Conservation (phyloP, 768 basidiomycete genomes). For the Panaeolus cyanescens region DNA sequence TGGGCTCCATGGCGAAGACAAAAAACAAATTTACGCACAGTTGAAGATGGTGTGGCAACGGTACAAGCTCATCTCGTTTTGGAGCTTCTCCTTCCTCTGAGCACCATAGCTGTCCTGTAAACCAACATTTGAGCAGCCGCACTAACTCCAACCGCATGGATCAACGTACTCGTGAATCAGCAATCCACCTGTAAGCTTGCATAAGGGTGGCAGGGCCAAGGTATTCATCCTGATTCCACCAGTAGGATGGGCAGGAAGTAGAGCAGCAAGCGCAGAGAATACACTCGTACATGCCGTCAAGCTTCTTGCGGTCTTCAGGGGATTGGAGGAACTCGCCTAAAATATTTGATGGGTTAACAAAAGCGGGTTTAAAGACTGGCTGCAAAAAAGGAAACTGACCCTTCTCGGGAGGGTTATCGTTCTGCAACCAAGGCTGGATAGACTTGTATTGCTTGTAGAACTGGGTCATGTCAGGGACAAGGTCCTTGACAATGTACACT, state of each 20-base stretch:
- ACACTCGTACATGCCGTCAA: slow-evolving; percentile 97
- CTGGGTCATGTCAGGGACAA: slow-evolving; percentile 87
- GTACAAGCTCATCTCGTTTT: slow-evolving; percentile 96
- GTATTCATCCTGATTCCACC: slow-evolving; percentile 99
- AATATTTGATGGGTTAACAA: background rate
- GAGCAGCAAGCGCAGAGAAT: slow-evolving; percentile 98
- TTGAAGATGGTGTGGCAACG: slow-evolving; percentile 99
- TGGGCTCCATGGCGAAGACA: background rate
- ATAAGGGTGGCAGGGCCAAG: slow-evolving; percentile 96
- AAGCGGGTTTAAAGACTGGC: background rate
- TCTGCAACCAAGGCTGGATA: slow-evolving; percentile 95
- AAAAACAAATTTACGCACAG: slow-evolving; percentile 48
- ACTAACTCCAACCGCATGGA: slow-evolving; percentile 9
- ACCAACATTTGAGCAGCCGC: slow-evolving; percentile 10
- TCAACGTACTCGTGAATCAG: slow-evolving; percentile 81
- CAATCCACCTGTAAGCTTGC: slow-evolving; percentile 98
- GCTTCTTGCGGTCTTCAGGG: slow-evolving; percentile 88
- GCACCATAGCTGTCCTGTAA: slow-evolving; percentile 72
- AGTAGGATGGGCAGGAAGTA: slow-evolving; percentile 96
- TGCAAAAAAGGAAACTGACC: slow-evolving; percentile 28
- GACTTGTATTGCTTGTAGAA: slow-evolving; percentile 99
- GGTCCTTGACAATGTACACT: slow-evolving; percentile 99
- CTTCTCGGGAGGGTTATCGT: slow-evolving; percentile 83
- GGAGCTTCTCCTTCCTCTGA: slow-evolving; percentile 86
- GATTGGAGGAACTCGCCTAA: slow-evolving; percentile 86